Evolutionary conservation across 2,329 filamentous ascomycete species (phyloP).

Genomic region (Cladophialophora immunda): DNA sequence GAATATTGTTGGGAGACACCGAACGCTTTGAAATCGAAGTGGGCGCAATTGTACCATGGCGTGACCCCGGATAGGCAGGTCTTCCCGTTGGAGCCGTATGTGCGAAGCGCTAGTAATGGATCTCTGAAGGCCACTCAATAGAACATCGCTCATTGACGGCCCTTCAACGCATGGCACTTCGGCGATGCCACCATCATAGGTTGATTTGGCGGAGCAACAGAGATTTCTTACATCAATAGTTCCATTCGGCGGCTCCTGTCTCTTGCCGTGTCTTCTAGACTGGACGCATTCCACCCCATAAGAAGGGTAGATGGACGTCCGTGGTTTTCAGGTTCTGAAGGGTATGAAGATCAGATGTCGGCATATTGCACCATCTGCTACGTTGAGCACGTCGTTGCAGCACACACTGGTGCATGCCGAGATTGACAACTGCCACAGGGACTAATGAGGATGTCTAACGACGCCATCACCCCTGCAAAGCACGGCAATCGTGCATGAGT

Average conservation of each 20-base stretch:
- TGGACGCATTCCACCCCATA: not conserved
- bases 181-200: not conserved
- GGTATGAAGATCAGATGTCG: not conserved
- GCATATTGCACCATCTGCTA: slow-evolving; percentile 16
- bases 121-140: slow-evolving; percentile 16
- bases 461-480: slow-evolving; percentile 9
- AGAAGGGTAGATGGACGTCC: not conserved
- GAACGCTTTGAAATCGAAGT: slow-evolving; percentile 47
- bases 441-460: not conserved
- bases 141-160: not conserved
- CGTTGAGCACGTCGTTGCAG: not conserved
- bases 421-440: not conserved
- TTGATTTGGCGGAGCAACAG: slow-evolving; percentile 2
- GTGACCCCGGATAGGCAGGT: slow-evolving; percentile 51
- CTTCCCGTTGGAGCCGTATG: slow-evolving; percentile 54
- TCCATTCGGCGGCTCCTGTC: not conserved
- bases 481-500: slow-evolving; percentile 7
- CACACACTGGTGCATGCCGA: slow-evolving; percentile 9
- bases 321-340: not conserved
- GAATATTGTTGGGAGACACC: slow-evolving; percentile 58
- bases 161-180: not conserved
- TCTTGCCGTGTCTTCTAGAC: not conserved
- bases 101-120: slow-evolving; percentile 41
- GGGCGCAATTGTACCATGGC: slow-evolving; percentile 53
- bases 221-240: not conserved